Percentiles rank a stretch among this genome's conserved stretches.
Evolutionary conservation across 1,284 basidiomycete genomes (phyloP).

Genomic region (Rhodotorula sp.): DNA sequence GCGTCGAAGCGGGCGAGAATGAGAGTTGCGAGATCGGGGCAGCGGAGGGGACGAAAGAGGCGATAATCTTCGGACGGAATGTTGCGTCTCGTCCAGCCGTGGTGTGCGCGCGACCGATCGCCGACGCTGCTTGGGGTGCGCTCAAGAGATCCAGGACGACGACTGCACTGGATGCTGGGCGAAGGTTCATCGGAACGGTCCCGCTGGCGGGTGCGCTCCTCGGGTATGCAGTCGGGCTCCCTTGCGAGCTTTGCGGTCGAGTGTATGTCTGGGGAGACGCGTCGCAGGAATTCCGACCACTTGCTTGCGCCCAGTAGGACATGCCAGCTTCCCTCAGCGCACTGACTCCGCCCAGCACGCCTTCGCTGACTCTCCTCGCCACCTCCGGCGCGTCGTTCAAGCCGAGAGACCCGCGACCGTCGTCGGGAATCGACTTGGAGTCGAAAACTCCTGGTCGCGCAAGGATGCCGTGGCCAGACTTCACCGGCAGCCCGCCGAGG

Average conservation of each 20-base stretch:
- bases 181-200: neutral
- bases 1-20: constrained; percentile 63
- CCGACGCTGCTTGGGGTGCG: neutral
- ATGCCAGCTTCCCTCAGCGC: constrained; percentile 36
- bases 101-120: too few relatives aligned
- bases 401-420: neutral
- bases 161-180: neutral
- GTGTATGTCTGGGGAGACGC: neutral
- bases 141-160: neutral
- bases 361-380: constrained; percentile 35
- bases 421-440: neutral
- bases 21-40: constrained; percentile 58
- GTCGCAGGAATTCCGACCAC: neutral
- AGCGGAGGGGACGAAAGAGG: constrained; percentile 42
- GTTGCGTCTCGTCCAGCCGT: neutral
- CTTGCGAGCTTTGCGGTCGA: neutral
- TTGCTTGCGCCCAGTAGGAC: constrained; percentile 24
- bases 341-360: constrained; percentile 36
- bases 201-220: neutral
- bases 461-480: constrained; percentile 27
- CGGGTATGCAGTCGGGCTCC: neutral
- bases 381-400: constrained; percentile 27
- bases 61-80: constrained; percentile 14
- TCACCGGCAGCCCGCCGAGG: constrained; percentile 18
- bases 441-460: constrained; percentile 30